These are phyloP conservation scores for Diplodia scrobiculata DNA, from an alignment of 2,329 filamentous ascomycete genomes.

Conservation along the genomic window DNA sequence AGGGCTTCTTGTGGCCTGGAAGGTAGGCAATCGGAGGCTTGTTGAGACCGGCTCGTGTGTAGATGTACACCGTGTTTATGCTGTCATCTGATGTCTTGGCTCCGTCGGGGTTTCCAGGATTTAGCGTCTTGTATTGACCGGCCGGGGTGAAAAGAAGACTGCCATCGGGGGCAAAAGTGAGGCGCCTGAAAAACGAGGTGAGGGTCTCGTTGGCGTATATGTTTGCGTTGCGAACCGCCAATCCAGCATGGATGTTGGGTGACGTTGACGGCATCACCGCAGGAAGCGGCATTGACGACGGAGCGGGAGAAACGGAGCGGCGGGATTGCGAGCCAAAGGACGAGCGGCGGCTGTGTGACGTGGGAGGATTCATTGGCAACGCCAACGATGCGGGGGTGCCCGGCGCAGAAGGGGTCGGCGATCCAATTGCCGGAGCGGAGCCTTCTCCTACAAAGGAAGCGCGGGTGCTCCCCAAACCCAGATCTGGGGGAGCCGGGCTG, in stretches of 20 bases:
- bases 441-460: slow-evolving; percentile 63
- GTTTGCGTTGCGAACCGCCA: slow-evolving; percentile 73
- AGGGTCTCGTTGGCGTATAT: slow-evolving; percentile 96
- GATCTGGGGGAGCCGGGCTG: slow-evolving; percentile 87
- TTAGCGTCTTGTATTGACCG: slow-evolving; percentile 86
- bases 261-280: slow-evolving; percentile 95
- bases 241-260: slow-evolving; percentile 70
- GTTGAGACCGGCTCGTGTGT: slow-evolving; percentile 93
- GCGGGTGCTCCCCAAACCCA: slow-evolving; percentile 58
- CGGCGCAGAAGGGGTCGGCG: slow-evolving; percentile 85
- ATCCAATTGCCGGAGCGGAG: slow-evolving; percentile 65
- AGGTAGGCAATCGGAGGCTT: slow-evolving; percentile 94
- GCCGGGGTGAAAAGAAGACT: slow-evolving; percentile 92
- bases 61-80: slow-evolving; percentile 97
- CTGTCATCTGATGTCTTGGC: slow-evolving; percentile 78
- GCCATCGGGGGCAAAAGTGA: slow-evolving; percentile 94
- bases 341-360: slow-evolving; percentile 90
- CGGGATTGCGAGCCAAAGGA: slow-evolving; percentile 77
- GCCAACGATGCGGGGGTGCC: slow-evolving; percentile 89
- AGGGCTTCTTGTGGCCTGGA: slow-evolving; percentile 96
- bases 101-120: slow-evolving; percentile 66
- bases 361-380: slow-evolving; percentile 93
- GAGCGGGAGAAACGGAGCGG: slow-evolving; percentile 88
- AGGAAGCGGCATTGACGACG: slow-evolving; percentile 80
- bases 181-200: slow-evolving; percentile 91